Evolutionary conservation across 2,329 filamentous ascomycete species (phyloP), one percentile per base, ranked within the genome.

Genomic region (Monilinia polystroma): DNA sequence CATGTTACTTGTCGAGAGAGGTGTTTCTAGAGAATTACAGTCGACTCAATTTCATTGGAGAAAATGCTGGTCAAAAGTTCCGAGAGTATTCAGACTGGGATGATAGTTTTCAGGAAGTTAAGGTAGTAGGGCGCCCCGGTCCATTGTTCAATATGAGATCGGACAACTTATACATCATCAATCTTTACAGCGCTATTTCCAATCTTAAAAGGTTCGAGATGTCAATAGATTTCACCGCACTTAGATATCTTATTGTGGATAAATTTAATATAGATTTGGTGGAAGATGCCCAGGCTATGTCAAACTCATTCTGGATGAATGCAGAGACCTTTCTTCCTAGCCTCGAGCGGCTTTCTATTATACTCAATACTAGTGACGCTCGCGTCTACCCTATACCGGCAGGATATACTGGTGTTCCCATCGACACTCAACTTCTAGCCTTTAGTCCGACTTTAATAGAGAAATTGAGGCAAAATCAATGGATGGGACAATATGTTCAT

Each of bases 341-440:
- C 16, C 45, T 60, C 7, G 14, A 60, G 35, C 29, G 20, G 11
- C 29, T 51, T 7, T 26, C 11, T 0, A 23, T 60, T 11, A 14
- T 51, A 18, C 29, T 60, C 29, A 60, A 49, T 18, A 3, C 5
- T 18, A 14, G 1, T 1, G 4, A 14, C 35, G 1, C 11, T 3
- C 1, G 0, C 4, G 0, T 10, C 8, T 4, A 8, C 1, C 45
- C 7, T 2, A 1, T 1, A n/a, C 43, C 1, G 6, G 8, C 10
- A 23, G 6, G 0, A n/a, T 23, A 7, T 18, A 3, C 8, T 3
- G 20, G 2, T 16, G 10, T 0, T 2, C 0, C 1, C 26, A 7
- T 10, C 3, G 2, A 23, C 4, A 8, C 45, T 1, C 57, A 18
- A 51, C 7, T 60, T 8, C 20, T 10, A 20, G 20, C 18, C 1